A percentile compares a stretch with the other conserved stretches of the same genome.
Evolutionary conservation across 306 rosid species (phyloP).

Genomic region (Glycine soja): DNA sequence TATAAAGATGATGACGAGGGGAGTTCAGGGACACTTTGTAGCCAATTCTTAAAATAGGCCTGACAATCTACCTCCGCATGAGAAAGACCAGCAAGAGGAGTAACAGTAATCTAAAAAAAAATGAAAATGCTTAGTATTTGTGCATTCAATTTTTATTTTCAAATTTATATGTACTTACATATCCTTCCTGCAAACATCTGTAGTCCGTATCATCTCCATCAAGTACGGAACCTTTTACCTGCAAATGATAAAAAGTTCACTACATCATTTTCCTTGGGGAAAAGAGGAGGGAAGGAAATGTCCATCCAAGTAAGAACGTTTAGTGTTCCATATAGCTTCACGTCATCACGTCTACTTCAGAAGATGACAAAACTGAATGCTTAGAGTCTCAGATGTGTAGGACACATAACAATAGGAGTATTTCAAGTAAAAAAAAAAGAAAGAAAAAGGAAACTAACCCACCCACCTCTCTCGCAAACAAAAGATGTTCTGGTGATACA

Average conservation of each 20-base stretch:
- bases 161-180: constrained; percentile 59
- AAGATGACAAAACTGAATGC: constrained; percentile 31
- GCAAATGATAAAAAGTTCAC: constrained; percentile 45
- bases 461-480: constrained; percentile 69
- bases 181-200: constrained; percentile 76
- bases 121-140: constrained; percentile 23
- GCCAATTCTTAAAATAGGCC: constrained; percentile 71
- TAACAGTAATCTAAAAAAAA: constrained; percentile 75
- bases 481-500: constrained; percentile 54
- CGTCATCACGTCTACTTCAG: not conserved
- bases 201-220: constrained; percentile 66
- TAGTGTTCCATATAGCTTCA: not conserved
- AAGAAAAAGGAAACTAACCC: constrained; percentile 42
- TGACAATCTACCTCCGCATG: constrained; percentile 64
- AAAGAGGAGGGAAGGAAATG: constrained; percentile 25
- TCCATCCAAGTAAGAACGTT: constrained; percentile 27
- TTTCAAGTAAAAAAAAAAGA: constrained; percentile 24
- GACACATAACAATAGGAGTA: constrained; percentile 17
- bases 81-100: constrained; percentile 81
- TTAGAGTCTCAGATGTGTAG: constrained; percentile 2
- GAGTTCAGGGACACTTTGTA: constrained; percentile 63
- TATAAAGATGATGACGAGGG: constrained; percentile 65
- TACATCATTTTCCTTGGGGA: constrained; percentile 20
- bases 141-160: constrained; percentile 8
- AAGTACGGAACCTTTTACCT: constrained; percentile 51